Base-by-base conservation (phyloP, 1,139 yeast species). In the Suzukiozyma palmioleophila region DNA sequence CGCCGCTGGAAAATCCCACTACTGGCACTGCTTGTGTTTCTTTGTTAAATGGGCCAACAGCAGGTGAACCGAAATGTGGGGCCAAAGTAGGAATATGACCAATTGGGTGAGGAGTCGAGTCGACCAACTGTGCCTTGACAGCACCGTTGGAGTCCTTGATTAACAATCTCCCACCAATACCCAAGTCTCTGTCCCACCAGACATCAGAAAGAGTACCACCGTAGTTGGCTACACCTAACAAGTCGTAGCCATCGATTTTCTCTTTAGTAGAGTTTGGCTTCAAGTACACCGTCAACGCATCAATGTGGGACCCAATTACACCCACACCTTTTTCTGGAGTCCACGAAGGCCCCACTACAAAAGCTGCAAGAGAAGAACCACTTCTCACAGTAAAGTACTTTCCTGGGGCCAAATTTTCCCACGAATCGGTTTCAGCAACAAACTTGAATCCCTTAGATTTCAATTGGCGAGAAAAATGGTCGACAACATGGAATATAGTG, bases 181-280 rank as follows among this genome's bases (percentile, higher is more conserved):
- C 76, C 43, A 71, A 64, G 48, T 71, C 77, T 45, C 77, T 54
- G 47, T 69, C 74, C 53, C 67, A 58, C 73, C 75, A 68, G 2
- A 62, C 48, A 16, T 54, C 51, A 10, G 56, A 59, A 43, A 67
- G 57, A 3, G 68, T 56, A 8, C 75, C 74, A 4, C 69, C 64
- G 47, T 71, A 71, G 1, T 66, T 65, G 1, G 75, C 73, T 12
- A 70, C 73, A 1, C 74, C 75, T 26, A 71, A 57, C 31, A 65
- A 49, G 38, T 68, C 70, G 47, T 67, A 71, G 5, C 73, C 75
- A 26, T 66, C 70, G 11, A 60, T 59, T 14, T 56, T 46, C 3
- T 42, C 42, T 37, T 58, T 62, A 18, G 56, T 52, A 13, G 71
- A 64, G 36, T 51, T 54, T 13, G 75, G 74, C 42, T 69, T 68